These are phyloP conservation scores for Trichoderma virens DNA, from an alignment of 495 filamentous ascomycete genomes.

Conservation along the genomic window DNA sequence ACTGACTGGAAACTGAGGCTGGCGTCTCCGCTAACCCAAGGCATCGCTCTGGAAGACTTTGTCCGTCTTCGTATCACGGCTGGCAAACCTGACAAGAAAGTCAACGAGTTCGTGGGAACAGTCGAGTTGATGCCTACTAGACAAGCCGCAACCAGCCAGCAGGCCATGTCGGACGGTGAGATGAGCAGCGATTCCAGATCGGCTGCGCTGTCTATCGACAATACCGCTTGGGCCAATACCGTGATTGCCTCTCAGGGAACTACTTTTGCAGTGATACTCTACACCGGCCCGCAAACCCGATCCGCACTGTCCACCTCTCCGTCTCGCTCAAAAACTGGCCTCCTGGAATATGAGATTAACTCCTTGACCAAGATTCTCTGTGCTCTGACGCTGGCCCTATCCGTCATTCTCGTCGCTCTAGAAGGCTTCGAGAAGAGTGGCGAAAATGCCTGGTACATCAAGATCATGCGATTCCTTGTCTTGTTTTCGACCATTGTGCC, in stretches of 20 bases:
- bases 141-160: constrained; percentile 24
- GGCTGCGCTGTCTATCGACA: constrained; percentile 81
- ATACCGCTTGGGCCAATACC: constrained; percentile 98
- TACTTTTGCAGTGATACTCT: constrained; percentile 81
- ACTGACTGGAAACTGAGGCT: constrained; percentile 97
- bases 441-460: constrained; percentile 74
- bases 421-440: constrained; percentile 66
- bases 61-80: constrained; percentile 69
- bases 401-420: constrained; percentile 80
- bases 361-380: constrained; percentile 97
- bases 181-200: constrained; percentile 34
- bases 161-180: constrained; percentile 9
- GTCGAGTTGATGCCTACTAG: constrained; percentile 53
- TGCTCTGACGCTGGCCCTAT: constrained; percentile 74
- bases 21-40: constrained; percentile 76
- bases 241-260: constrained; percentile 88
- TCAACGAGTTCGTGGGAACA: constrained; percentile 89
- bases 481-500: constrained; percentile 99
- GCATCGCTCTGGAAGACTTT: constrained; percentile 58
- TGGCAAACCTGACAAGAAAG: constrained; percentile 80
- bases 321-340: constrained; percentile 83
- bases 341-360: constrained; percentile 95
- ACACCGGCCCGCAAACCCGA: constrained; percentile 90
- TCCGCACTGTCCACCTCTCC: constrained; percentile 88
- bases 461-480: constrained; percentile 92